Conservation (phyloP, 2,329 filamentous ascomycete species). For the Penicillium sp. region DNA sequence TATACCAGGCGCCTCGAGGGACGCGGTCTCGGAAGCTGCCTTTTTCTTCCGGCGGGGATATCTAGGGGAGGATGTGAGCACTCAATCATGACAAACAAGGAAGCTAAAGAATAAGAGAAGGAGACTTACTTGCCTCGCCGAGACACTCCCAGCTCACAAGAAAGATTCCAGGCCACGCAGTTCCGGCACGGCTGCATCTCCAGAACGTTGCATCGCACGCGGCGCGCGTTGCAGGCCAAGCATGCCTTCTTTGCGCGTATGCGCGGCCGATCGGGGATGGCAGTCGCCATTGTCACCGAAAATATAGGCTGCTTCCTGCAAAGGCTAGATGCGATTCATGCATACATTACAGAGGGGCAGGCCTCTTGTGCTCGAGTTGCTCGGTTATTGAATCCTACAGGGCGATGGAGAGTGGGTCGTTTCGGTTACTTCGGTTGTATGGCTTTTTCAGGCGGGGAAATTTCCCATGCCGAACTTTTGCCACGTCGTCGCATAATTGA, state of each 20-base stretch:
- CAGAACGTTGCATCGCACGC: slow-evolving; percentile 51
- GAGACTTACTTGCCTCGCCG: slow-evolving; percentile 46
- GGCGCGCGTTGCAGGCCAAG: slow-evolving; percentile 47
- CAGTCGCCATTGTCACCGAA: slow-evolving; percentile 11
- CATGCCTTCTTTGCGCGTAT: slow-evolving; percentile 48
- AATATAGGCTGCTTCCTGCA: slow-evolving; percentile 21
- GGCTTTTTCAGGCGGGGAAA: slow-evolving; percentile 47
- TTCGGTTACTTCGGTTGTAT: slow-evolving; percentile 26
- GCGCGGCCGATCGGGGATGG: slow-evolving; percentile 17
- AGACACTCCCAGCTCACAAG: slow-evolving; percentile 48
- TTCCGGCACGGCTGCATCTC: slow-evolving; percentile 49
- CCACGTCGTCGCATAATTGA: not conserved
- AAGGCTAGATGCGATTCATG: not conserved
- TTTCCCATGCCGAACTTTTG: not conserved
- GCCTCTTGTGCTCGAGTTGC: slow-evolving; percentile 2
- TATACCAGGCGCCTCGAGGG: not conserved
- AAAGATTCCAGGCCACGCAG: slow-evolving; percentile 39
- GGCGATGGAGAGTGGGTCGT: slow-evolving; percentile 4
- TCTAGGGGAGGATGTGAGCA: slow-evolving; percentile 13
- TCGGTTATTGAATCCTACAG: slow-evolving; percentile 16
- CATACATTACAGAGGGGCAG: not conserved
- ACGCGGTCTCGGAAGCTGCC: not conserved
- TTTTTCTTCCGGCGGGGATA: slow-evolving; percentile 27
- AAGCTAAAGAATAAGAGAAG: not conserved
- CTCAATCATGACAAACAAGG: not conserved